Conservation (phyloP, 345 rosid genomes). For the Gossypium rotundifolium region DNA sequence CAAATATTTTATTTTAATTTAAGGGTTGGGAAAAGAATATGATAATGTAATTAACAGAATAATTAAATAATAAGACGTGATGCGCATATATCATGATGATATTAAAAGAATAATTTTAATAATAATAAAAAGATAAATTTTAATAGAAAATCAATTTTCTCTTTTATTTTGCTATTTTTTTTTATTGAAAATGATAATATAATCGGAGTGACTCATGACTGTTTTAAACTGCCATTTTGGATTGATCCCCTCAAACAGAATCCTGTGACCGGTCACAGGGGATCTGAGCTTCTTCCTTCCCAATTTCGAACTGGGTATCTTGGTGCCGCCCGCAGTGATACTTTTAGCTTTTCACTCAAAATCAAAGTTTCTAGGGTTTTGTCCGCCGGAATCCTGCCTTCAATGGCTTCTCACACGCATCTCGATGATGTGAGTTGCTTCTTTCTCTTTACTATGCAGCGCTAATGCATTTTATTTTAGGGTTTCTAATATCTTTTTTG, state of each 20-base stretch:
- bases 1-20: no score
- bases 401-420: slow-evolving; percentile 49
- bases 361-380: slow-evolving; percentile 25
- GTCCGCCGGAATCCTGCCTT: neutral
- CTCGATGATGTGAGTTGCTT: slow-evolving; percentile 46
- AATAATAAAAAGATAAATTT: no score
- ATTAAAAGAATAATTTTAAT: no score
- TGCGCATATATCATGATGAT: accelerated
- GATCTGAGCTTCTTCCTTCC: neutral
- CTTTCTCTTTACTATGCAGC: neutral
- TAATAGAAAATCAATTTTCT: no score
- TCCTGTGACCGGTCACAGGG: neutral
- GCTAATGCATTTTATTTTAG: neutral
- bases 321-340: neutral
- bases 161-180: no score
- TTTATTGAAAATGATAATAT: no score
- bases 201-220: no score
- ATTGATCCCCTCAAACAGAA: neutral
- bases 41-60: no score
- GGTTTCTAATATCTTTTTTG: slow-evolving; percentile 4
- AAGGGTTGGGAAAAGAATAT: no score
- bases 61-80: no score
- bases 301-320: neutral
- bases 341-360: neutral
- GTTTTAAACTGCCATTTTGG: neutral